phyloP scores from a whole-genome alignment of 2,329 filamentous ascomycete genomes.

The Stagonosporopsis tanaceti region DNA sequence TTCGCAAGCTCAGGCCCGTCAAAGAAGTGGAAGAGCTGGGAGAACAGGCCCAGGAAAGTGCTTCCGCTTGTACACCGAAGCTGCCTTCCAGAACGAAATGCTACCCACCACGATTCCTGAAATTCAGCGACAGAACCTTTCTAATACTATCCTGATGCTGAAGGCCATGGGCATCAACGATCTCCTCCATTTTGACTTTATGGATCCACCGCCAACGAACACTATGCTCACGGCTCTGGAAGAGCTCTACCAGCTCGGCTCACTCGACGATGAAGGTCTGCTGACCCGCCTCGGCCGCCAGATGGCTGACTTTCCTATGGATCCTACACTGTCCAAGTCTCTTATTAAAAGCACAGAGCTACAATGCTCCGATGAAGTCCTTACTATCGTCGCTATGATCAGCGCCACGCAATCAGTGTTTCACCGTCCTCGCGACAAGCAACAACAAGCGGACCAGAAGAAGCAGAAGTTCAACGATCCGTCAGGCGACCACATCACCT shows the following conservation, averaged over 20 bases:
- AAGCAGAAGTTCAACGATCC: conserved; percentile 98
- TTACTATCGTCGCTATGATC: conserved; percentile 80
- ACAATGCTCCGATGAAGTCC: conserved; percentile 89
- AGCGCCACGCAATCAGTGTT: conserved; percentile 82
- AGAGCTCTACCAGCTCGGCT: conserved; percentile 90
- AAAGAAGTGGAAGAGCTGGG: conserved; percentile 89
- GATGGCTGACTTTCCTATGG: conserved; percentile 99
- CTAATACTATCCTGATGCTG: conserved; percentile 93
- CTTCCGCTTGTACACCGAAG: conserved; percentile 94
- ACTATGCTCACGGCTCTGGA: conserved; percentile 97
- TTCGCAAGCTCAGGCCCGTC: conserved; percentile 94
- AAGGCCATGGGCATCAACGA: conserved; percentile 99
- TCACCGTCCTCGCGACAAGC: conserved; percentile 97
- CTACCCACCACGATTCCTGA: conserved; percentile 94
- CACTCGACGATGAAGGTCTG: conserved; percentile 93
- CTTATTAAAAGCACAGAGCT: conserved; percentile 88
- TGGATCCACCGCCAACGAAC: conserved; percentile 97
- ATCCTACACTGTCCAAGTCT: conserved; percentile 88
- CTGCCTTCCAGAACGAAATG: conserved; percentile 96
- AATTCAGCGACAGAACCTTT: conserved; percentile 93
- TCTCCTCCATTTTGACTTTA: conserved; percentile 95
- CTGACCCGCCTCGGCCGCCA: conserved; percentile 90
- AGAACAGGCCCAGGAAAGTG: conserved; percentile 90
- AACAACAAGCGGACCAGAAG: conserved; percentile 94
- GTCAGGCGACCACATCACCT: conserved; percentile 89